These are phyloP conservation scores for Xylaria scruposa DNA, from an alignment of 495 filamentous ascomycete genomes.

Conservation along the genomic window DNA sequence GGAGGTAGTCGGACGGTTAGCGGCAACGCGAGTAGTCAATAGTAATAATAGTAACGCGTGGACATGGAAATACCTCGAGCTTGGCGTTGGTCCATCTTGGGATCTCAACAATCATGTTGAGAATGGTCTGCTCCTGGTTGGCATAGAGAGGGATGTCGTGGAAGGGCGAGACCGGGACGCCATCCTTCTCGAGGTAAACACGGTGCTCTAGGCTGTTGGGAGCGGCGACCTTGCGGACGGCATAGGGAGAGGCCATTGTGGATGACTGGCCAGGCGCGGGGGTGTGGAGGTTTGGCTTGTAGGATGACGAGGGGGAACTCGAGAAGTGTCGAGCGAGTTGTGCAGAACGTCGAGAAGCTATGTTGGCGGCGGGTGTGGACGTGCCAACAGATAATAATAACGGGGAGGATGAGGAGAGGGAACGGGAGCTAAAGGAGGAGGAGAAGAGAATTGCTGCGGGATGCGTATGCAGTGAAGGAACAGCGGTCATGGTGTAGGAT, in stretches of 20 bases:
- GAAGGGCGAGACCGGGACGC: constrained; percentile 90
- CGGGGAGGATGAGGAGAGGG: constrained; percentile 30
- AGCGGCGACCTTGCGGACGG: constrained; percentile 82
- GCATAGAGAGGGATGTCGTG: constrained; percentile 98
- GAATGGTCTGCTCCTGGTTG: constrained; percentile 88
- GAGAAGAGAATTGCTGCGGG: constrained; percentile 24
- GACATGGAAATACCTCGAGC: constrained; percentile 74
- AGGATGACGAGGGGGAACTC: constrained; percentile 39
- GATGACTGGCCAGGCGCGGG: constrained; percentile 44
- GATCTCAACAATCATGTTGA: constrained; percentile 99
- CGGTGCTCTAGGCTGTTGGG: constrained; percentile 96
- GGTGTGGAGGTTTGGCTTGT: constrained; percentile 27
- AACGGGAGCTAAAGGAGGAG: background rate
- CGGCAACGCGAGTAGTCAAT: constrained; percentile 26
- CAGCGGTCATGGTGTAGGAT: constrained; percentile 36
- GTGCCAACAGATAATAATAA: constrained; percentile 47
- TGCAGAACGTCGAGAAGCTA: constrained; percentile 54
- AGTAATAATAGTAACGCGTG: constrained; percentile 5
- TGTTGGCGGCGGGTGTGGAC: constrained; percentile 41
- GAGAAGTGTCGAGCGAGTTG: constrained; percentile 65
- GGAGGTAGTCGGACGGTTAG: constrained; percentile 23
- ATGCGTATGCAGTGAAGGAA: constrained; percentile 35
- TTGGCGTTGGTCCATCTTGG: constrained; percentile 99
- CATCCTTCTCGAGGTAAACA: constrained; percentile 97
- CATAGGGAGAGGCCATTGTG: constrained; percentile 66